phyloP scores from a whole-genome alignment of 23 red algal genomes.

The Gracilaria domingensis region DNA sequence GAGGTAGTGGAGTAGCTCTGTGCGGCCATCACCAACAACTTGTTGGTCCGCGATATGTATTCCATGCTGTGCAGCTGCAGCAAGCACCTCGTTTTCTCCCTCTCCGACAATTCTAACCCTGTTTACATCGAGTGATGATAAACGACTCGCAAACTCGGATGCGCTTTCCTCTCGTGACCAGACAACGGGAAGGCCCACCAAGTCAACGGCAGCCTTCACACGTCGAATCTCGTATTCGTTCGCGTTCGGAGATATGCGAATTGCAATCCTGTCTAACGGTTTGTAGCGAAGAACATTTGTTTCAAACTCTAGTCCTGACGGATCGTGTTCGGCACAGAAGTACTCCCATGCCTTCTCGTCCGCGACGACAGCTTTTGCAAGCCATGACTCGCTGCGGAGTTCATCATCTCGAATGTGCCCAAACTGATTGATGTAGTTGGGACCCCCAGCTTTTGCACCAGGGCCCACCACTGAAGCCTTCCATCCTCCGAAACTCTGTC shows the following conservation, averaged over 20 bases:
- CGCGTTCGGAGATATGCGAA: slow-evolving; percentile 40
- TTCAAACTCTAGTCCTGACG: slow-evolving; percentile 39
- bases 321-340: slow-evolving; percentile 63
- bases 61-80: background rate
- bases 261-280: slow-evolving; percentile 38
- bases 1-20: slow-evolving; percentile 66
- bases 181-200: slow-evolving; percentile 12
- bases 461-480: slow-evolving; percentile 59
- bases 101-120: slow-evolving; percentile 45
- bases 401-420: slow-evolving; percentile 15
- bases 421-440: slow-evolving; percentile 63
- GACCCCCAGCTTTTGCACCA: slow-evolving; percentile 71
- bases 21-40: slow-evolving; percentile 48
- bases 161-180: slow-evolving; percentile 61
- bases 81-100: slow-evolving; percentile 38
- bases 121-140: slow-evolving; percentile 25
- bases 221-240: slow-evolving; percentile 50
- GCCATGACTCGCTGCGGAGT: slow-evolving; percentile 27
- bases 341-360: slow-evolving; percentile 63
- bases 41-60: slow-evolving; percentile 41
- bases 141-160: slow-evolving; percentile 24
- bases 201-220: slow-evolving; percentile 35
- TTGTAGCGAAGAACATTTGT: slow-evolving; percentile 65
- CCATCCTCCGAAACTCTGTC: slow-evolving; percentile 67
- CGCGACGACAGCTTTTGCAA: slow-evolving; percentile 29